phyloP scores from a whole-genome alignment of 2,329 filamentous ascomycete genomes.

The Leptodontidium sp. region DNA sequence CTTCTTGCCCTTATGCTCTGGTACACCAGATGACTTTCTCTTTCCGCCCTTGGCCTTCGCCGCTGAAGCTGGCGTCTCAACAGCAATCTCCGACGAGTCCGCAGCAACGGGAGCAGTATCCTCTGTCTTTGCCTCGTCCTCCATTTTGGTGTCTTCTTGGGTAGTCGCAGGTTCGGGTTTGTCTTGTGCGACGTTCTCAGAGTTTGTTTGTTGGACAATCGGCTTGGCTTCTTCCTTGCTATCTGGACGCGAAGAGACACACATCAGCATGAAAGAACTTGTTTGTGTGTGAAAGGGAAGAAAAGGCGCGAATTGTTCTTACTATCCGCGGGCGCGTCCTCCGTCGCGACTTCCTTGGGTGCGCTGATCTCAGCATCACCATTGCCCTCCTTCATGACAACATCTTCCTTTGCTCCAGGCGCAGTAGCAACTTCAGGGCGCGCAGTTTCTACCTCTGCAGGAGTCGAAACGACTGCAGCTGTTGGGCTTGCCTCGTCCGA shows the following conservation, averaged over 20 bases:
- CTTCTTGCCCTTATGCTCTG: conserved; percentile 79
- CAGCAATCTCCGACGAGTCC: conserved; percentile 46
- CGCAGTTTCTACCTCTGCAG: conserved; percentile 32
- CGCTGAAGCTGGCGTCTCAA: conserved; percentile 52
- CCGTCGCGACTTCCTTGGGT: conserved; percentile 39
- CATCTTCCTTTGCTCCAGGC: conserved; percentile 32
- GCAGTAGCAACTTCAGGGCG: conserved; percentile 26
- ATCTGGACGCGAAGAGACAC: conserved; percentile 35
- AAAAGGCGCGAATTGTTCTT: conserved; percentile 32
- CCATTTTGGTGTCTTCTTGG: conserved; percentile 46
- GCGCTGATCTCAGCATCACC: conserved; percentile 32
- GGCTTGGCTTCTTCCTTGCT: conserved; percentile 26
- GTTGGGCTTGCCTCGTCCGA: conserved; percentile 40
- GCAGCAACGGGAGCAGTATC: conserved; percentile 41
- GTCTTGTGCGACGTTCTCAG: conserved; percentile 36
- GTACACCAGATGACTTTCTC: conserved; percentile 75
- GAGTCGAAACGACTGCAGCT: conserved; percentile 32
- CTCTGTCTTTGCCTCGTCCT: conserved; percentile 46
- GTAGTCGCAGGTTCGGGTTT: conserved; percentile 36
- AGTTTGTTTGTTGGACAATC: conserved; percentile 38
- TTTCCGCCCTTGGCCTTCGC: conserved; percentile 55
- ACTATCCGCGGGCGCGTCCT: conserved; percentile 31
- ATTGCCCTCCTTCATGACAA: conserved; percentile 36
- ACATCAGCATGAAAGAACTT: conserved; percentile 35
- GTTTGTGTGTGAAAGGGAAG: conserved; percentile 21